A percentile compares a stretch with the other conserved stretches of the same genome.
phyloP scores from a whole-genome alignment of 148 eudicot species.

The Fagopyrum esculentum region DNA sequence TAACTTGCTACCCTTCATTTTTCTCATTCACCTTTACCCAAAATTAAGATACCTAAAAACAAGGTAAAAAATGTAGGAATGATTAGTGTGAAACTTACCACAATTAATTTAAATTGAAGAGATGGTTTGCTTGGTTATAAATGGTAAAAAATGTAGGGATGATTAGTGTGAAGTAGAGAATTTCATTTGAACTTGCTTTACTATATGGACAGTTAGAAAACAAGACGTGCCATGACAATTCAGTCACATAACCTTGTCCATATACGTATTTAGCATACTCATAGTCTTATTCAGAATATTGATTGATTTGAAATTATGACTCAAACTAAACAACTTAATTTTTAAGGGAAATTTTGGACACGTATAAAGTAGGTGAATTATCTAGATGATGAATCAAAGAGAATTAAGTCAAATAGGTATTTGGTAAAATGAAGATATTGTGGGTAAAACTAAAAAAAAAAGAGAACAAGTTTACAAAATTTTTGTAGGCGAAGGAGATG shows the following conservation, averaged over 20 bases:
- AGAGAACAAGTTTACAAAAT: too few species aligned
- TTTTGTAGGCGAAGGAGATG: too few species aligned
- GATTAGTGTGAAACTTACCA: background rate
- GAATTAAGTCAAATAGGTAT: too few species aligned
- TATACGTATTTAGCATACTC: background rate
- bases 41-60: background rate
- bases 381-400: too few species aligned
- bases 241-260: background rate
- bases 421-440: too few species aligned
- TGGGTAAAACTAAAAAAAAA: too few species aligned
- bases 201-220: background rate
- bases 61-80: too few species aligned
- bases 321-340: background rate
- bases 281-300: background rate
- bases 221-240: background rate
- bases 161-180: background rate
- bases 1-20: background rate
- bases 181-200: background rate
- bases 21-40: background rate
- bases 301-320: background rate
- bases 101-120: too few species aligned
- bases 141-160: background rate
- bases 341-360: too few species aligned
- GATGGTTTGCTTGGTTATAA: background rate
- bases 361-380: too few species aligned